Conservation (phyloP, 371 early-diverging fungal genomes). For the Dichotomocladium elegans region DNA sequence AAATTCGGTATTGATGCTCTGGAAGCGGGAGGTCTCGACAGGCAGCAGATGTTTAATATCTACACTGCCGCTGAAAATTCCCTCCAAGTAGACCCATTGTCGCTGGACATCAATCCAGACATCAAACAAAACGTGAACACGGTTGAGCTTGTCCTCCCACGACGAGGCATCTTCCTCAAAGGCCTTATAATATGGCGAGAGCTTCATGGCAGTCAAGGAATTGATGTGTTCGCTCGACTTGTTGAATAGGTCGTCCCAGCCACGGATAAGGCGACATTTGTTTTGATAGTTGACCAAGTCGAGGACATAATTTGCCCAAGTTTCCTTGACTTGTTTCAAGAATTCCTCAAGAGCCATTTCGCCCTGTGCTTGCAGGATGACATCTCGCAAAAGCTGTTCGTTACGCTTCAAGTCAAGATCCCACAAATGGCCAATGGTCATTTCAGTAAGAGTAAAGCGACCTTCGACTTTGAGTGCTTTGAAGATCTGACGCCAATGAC, state of each 20-base stretch:
- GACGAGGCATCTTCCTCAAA: slow-evolving; percentile 95
- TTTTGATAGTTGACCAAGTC: slow-evolving; percentile 97
- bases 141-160: slow-evolving; percentile 97
- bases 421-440: slow-evolving; percentile 96
- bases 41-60: slow-evolving; percentile 97
- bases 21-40: slow-evolving; percentile 91
- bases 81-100: slow-evolving; percentile 99
- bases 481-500: slow-evolving; percentile 96
- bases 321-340: slow-evolving; percentile 84
- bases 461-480: slow-evolving; percentile 77
- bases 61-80: slow-evolving; percentile 92
- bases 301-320: slow-evolving; percentile 88
- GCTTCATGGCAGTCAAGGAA: slow-evolving; percentile 94
- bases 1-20: slow-evolving; percentile 96
- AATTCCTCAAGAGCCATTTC: slow-evolving; percentile 99
- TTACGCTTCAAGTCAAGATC: slow-evolving; percentile 87
- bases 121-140: slow-evolving; percentile 94
- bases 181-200: slow-evolving; percentile 95
- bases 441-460: slow-evolving; percentile 66
- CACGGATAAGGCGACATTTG: slow-evolving; percentile 92
- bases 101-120: slow-evolving; percentile 99
- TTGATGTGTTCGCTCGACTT: slow-evolving; percentile 95
- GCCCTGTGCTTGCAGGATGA: slow-evolving; percentile 92
- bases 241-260: slow-evolving; percentile 97
- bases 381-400: slow-evolving; percentile 80